These are phyloP conservation scores for Aspergillus alliaceus DNA, from an alignment of 2,329 filamentous ascomycete species.

Conservation along the genomic window DNA sequence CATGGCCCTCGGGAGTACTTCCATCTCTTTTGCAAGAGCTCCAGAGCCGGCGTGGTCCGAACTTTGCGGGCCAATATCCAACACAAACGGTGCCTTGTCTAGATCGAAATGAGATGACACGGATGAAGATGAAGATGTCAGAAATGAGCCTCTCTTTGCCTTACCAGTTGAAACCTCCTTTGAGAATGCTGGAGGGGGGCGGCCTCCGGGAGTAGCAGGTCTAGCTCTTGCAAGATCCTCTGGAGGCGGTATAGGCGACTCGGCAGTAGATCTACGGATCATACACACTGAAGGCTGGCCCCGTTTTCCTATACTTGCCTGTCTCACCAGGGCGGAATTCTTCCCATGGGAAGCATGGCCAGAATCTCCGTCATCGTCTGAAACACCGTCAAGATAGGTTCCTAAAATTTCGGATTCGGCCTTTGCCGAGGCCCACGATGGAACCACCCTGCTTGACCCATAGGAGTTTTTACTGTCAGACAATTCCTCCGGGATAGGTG, in stretches of 20 bases:
- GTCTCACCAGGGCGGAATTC: slow-evolving; percentile 35
- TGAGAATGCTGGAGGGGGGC: slow-evolving; percentile 5
- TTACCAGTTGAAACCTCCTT: slow-evolving; percentile 13
- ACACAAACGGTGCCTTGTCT: slow-evolving; percentile 35
- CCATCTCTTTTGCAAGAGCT: slow-evolving; percentile 25
- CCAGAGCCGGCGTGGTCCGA: slow-evolving; percentile 14
- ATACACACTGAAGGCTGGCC: slow-evolving; percentile 44
- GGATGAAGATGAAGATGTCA: slow-evolving; percentile 20
- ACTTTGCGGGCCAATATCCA: slow-evolving; percentile 12
- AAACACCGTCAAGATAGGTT: slow-evolving; percentile 31
- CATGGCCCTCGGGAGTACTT: slow-evolving; percentile 26
- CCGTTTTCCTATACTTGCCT: slow-evolving; percentile 45
- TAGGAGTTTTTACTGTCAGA: slow-evolving; percentile 60
- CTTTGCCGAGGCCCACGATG: slow-evolving; percentile 60
- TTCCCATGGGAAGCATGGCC: slow-evolving; percentile 18
- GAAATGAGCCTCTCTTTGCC: slow-evolving; percentile 19
- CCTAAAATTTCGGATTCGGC: slow-evolving; percentile 50
- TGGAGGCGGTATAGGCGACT: slow-evolving; percentile 17
- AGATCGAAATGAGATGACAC: slow-evolving; percentile 30
- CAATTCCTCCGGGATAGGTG: slow-evolving; percentile 74
- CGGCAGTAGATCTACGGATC: slow-evolving; percentile 33
- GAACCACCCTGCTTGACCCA: slow-evolving; percentile 71
- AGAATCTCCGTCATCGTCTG: slow-evolving; percentile 22
- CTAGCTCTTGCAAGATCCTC: slow-evolving; percentile 4
- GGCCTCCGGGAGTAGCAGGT: background rate